phyloP scores from a whole-genome alignment of 345 rosid genomes.

The Linum tenue region DNA sequence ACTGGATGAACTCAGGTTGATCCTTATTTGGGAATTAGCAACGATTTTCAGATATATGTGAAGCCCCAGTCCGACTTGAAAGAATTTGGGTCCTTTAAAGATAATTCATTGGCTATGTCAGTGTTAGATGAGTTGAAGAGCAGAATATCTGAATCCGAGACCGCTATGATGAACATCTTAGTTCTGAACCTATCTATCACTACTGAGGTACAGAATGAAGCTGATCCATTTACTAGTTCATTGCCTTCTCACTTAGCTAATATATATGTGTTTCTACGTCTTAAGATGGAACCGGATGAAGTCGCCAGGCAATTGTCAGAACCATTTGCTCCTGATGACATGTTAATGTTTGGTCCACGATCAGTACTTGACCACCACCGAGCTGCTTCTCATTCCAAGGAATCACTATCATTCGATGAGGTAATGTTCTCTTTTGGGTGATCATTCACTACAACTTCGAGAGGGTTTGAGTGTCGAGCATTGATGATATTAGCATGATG shows the following conservation, averaged over 20 bases:
- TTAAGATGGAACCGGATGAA: conserved; percentile 53
- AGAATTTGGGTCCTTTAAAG: conserved; percentile 59
- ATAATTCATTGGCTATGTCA: conserved; percentile 55
- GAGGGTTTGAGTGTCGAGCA: neutral
- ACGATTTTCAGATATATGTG: conserved; percentile 57
- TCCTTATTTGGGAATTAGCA: conserved; percentile 61
- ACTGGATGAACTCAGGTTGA: conserved; percentile 45
- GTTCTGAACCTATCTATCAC: conserved; percentile 41
- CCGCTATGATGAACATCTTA: conserved; percentile 35
- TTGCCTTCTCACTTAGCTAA: conserved; percentile 4
- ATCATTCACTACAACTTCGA: neutral
- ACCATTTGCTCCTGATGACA: conserved; percentile 82
- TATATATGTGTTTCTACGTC: conserved; percentile 7
- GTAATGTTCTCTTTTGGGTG: conserved; percentile 24
- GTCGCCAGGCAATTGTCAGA: conserved; percentile 58
- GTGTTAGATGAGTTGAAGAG: conserved; percentile 44
- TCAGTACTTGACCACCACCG: conserved; percentile 34
- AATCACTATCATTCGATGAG: conserved; percentile 79
- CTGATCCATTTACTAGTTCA: neutral
- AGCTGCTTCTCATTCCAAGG: conserved; percentile 45
- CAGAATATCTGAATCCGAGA: conserved; percentile 40
- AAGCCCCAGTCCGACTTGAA: conserved; percentile 53
- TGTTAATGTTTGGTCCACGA: conserved; percentile 56
- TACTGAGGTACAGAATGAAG: conserved; percentile 41
- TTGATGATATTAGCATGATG: conserved; percentile 1